phyloP scores from a whole-genome alignment of 192 early-diverging fungal species.

The Phlyctochytrium bullatum region DNA sequence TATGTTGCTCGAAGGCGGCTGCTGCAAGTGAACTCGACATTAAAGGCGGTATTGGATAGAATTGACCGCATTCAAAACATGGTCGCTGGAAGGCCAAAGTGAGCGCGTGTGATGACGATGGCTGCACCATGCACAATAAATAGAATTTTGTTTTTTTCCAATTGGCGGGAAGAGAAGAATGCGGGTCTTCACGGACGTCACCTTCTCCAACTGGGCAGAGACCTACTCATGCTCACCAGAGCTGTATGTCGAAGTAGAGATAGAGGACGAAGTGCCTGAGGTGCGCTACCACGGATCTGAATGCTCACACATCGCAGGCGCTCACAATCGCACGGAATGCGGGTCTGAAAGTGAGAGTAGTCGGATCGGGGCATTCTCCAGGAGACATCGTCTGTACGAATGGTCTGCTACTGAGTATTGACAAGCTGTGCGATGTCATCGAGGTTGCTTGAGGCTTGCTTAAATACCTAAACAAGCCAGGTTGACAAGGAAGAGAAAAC shows the following conservation, averaged over 20 bases:
- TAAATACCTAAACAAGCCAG: no score
- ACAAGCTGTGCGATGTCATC: not conserved
- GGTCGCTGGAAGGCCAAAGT: no score
- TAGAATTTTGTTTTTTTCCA: no score
- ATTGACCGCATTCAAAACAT: constrained; percentile 3
- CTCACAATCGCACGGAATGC: not conserved
- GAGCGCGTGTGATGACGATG: no score
- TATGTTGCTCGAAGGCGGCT: constrained; percentile 14
- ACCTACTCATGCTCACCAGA: not conserved
- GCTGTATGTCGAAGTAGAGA: not conserved
- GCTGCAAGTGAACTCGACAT: constrained; percentile 2
- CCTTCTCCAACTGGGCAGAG: constrained; percentile 1
- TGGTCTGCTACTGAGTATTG: not conserved
- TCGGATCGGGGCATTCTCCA: constrained; percentile 1
- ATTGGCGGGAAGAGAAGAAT: no score
- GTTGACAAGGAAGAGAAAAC: not conserved
- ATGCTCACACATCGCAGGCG: not conserved
- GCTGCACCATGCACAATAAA: no score
- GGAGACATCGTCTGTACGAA: not conserved
- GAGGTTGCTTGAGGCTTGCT: no score
- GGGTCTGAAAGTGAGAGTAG: not conserved
- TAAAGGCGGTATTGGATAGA: constrained; percentile 10
- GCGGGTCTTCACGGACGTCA: not conserved
- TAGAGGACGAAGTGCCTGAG: not conserved
- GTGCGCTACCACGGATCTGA: not conserved